Evolutionary conservation across 192 early-diverging fungal species (phyloP).

Genomic region (Gigaspora rosea): DNA sequence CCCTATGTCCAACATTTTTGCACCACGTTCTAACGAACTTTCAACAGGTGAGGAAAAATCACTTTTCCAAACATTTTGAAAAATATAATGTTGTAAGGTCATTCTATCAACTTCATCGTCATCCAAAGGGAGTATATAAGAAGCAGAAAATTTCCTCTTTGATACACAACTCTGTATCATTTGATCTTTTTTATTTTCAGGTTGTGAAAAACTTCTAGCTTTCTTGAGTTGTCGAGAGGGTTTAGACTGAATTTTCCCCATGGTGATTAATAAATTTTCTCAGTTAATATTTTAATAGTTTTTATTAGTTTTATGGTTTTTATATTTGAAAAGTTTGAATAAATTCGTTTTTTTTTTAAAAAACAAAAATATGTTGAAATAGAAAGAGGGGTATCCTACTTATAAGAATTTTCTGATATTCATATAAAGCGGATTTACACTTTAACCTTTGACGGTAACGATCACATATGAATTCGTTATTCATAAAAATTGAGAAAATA

Average conservation of each 20-base stretch:
- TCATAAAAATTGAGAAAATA: too few relatives aligned
- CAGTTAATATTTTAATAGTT: too few relatives aligned
- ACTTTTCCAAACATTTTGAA: slow-evolving; percentile 1
- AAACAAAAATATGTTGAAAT: too few relatives aligned
- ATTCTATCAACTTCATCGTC: slow-evolving; percentile 12
- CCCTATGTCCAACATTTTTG: slow-evolving; percentile 16
- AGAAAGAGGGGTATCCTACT: too few relatives aligned
- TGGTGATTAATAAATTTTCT: not conserved
- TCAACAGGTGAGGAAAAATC: slow-evolving; percentile 25
- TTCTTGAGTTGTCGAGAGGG: not conserved
- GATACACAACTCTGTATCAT: not conserved
- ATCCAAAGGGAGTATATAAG: slow-evolving; percentile 7
- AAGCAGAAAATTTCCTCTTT: not conserved
- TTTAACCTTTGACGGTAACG: too few relatives aligned
- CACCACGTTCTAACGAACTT: not conserved
- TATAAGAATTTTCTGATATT: too few relatives aligned
- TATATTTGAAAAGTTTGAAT: too few relatives aligned
- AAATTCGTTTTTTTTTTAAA: too few relatives aligned
- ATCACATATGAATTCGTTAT: too few relatives aligned
- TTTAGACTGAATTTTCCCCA: not conserved
- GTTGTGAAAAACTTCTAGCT: not conserved
- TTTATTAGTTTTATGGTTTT: too few relatives aligned
- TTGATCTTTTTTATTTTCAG: not conserved
- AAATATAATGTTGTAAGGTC: slow-evolving; percentile 19
- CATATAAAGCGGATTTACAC: too few relatives aligned